Base-by-base conservation (phyloP, 805 yeast genomes). In the Metschnikowia borealis region DNA sequence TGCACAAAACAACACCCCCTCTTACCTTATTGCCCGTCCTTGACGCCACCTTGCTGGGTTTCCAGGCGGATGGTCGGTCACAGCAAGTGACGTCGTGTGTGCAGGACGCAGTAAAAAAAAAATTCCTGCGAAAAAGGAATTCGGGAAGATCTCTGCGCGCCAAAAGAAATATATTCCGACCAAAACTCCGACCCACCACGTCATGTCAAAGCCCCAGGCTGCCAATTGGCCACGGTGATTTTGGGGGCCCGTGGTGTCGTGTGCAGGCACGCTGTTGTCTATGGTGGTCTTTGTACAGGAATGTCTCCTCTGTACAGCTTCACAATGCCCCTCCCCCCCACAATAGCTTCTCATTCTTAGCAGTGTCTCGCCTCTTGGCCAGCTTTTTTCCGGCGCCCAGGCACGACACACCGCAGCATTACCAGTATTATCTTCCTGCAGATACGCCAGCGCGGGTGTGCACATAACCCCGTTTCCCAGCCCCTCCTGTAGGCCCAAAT, bases 401-500 rank as follows among this genome's bases (percentile, higher is more conserved):
- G 20, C 44, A 29, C 20, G 34, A 18, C 36, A 18, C 36, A 18
- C n/a, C 44, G 32, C 33, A 17, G 43, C 43, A n/a, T 37, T n/a
- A 18, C 14, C 10, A 15, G 5, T 37, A 37, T 37, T 37, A 20
- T 37, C 39, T 13, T 14, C 13, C 34, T 35, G 40, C 46, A 34
- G 17, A 35, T 13, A 23, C 26, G 3, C 26, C 34, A 3, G 26
- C 32, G 38, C 37, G 31, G 35, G 34, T 3, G 31, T 47, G 54
- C 51, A 51, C 21, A 40, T 21, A 36, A n/a, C 39, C 34, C 23
- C n/a, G n/a, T 21, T 41, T n/a, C 38, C 23, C 23, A 15, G 38
- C 36, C 52, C 18, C 41, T 39, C 26, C 44, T 42, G 38, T 38
- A 38, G 47, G 52, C 31, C 54, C 38, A 40, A 42, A 18, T 18